Conservation (phyloP, 2,329 filamentous ascomycete genomes). For the Amylocarpus encephaloides region DNA sequence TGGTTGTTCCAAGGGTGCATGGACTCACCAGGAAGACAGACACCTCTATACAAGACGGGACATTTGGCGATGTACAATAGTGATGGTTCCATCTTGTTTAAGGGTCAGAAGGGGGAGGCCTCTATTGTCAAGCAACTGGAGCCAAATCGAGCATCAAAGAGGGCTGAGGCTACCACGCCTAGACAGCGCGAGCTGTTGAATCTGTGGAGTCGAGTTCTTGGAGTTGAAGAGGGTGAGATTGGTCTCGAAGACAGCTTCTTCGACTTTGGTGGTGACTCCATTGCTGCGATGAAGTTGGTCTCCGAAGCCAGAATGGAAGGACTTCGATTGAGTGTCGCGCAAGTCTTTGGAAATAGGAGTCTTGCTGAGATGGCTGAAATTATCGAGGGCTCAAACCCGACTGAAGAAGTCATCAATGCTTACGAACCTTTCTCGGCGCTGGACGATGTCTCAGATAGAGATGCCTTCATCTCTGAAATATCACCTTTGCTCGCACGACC, state of each 20-base stretch:
- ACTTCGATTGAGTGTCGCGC: constrained; percentile 36
- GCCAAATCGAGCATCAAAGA: constrained; percentile 27
- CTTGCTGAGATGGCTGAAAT: constrained; percentile 24
- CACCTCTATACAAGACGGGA: constrained; percentile 21
- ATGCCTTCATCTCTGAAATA: constrained; percentile 33
- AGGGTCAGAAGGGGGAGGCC: constrained; percentile 13
- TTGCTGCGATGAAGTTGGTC: constrained; percentile 40
- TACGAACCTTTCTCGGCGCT: constrained; percentile 35
- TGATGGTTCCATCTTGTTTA: neutral
- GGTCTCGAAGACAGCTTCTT: constrained; percentile 36
- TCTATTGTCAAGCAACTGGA: constrained; percentile 29
- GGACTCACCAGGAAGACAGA: constrained; percentile 25
- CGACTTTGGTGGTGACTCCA: constrained; percentile 33
- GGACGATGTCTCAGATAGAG: constrained; percentile 23
- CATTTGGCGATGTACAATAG: constrained; percentile 5
- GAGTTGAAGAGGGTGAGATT: constrained; percentile 27
- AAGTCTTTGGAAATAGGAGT: constrained; percentile 36
- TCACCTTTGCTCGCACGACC: constrained; percentile 33
- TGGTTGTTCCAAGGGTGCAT: neutral
- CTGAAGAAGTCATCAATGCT: constrained; percentile 16
- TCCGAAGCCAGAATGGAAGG: constrained; percentile 28
- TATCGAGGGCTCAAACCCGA: constrained; percentile 28
- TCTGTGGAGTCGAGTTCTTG: constrained; percentile 30
- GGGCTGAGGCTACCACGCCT: constrained; percentile 26
- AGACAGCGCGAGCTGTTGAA: constrained; percentile 32